A percentile compares a stretch with the other conserved stretches of the same genome.
Evolutionary conservation across 2,329 filamentous ascomycete species (phyloP).

Genomic region (Clonostachys sp.): DNA sequence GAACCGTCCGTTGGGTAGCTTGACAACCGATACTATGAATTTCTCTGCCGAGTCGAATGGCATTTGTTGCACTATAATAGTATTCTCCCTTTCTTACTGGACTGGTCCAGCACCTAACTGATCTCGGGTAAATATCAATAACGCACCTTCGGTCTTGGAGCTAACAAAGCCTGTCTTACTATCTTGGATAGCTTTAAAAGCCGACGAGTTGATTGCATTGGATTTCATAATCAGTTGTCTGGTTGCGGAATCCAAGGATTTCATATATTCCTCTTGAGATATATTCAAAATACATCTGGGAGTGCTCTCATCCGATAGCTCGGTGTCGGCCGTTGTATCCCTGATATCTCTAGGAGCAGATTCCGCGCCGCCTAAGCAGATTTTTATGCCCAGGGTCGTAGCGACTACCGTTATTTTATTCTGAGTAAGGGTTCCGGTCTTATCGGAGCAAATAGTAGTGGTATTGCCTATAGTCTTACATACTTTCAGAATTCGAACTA

Average conservation of each 20-base stretch:
- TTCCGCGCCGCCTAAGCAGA: constrained; percentile 6
- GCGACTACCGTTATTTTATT: constrained; percentile 52
- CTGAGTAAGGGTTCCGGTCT: constrained; percentile 53
- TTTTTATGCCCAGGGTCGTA: constrained; percentile 35
- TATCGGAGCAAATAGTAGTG: constrained; percentile 54
- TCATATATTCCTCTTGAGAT: not conserved
- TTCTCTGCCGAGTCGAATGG: constrained; percentile 48
- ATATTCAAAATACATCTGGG: not conserved
- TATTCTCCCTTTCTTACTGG: constrained; percentile 35
- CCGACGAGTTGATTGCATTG: constrained; percentile 50
- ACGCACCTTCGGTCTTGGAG: constrained; percentile 50
- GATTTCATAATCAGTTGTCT: not conserved
- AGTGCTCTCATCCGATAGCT: constrained; percentile 6
- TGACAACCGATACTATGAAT: constrained; percentile 45
- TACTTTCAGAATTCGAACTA: constrained; percentile 45
- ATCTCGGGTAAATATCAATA: constrained; percentile 41
- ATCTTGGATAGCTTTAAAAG: constrained; percentile 42
- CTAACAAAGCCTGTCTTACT: constrained; percentile 37
- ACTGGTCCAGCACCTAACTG: constrained; percentile 42
- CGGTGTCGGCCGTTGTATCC: too few species aligned
- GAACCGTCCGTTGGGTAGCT: constrained; percentile 21
- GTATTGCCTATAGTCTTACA: constrained; percentile 55
- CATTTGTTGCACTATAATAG: constrained; percentile 38
- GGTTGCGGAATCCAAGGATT: not conserved
- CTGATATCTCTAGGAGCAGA: too few species aligned